phyloP scores from a whole-genome alignment of 2,329 filamentous ascomycete genomes.

The Sarocladiaceae sp. region DNA sequence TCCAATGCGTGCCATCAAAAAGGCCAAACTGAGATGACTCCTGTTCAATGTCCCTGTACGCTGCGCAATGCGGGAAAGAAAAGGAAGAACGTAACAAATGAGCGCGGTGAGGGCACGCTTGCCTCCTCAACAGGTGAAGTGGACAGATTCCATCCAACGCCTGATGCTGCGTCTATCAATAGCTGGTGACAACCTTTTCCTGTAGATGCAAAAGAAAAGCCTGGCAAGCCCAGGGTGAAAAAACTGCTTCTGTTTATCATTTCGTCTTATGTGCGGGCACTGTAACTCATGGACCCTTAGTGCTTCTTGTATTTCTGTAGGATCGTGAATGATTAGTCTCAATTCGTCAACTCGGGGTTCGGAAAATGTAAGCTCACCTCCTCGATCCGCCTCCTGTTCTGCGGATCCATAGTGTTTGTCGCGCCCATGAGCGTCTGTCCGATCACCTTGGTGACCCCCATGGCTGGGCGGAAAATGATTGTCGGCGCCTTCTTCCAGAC shows the following conservation, averaged over 20 bases:
- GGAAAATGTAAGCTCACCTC: conserved; percentile 58
- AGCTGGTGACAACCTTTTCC: neutral
- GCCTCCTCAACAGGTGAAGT: too few species aligned
- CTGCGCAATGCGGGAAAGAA: too few species aligned
- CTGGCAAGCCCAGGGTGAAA: neutral
- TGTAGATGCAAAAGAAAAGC: neutral
- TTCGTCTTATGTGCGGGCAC: neutral
- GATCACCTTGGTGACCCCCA: conserved; percentile 83
- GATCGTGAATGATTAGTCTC: conserved; percentile 11
- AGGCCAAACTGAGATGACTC: too few species aligned
- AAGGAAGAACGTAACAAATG: too few species aligned
- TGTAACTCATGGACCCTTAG: conserved; percentile 18
- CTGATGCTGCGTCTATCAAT: neutral
- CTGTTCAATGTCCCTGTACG: too few species aligned
- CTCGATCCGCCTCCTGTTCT: conserved; percentile 72
- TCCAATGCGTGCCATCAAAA: too few species aligned
- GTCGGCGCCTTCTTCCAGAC: conserved; percentile 82
- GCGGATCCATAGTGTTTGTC: conserved; percentile 82
- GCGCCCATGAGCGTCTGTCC: conserved; percentile 87
- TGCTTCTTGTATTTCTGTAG: conserved; percentile 44
- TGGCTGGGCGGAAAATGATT: conserved; percentile 82
- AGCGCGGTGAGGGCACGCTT: too few species aligned
- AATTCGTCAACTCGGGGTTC: neutral
- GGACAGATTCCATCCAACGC: conserved; percentile 5
- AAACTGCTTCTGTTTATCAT: neutral